A percentile compares a stretch with the other conserved stretches of the same genome.
Conservation (phyloP, 2,329 filamentous ascomycete species). For the Fusarium sp. region DNA sequence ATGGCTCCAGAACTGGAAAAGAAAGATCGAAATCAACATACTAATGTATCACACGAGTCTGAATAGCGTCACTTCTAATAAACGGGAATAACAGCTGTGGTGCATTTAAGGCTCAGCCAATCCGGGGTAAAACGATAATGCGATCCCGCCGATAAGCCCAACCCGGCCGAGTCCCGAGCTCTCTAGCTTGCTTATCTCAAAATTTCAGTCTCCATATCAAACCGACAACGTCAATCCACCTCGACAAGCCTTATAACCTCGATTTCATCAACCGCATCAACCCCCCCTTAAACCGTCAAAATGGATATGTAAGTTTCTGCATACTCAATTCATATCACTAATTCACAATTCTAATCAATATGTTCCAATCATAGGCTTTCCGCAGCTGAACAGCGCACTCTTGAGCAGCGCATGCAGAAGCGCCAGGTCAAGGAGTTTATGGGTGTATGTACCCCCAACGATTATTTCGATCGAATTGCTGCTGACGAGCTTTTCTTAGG, state of each 20-base stretch:
- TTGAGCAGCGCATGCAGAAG: slow-evolving; percentile 93
- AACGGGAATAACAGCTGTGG: neutral
- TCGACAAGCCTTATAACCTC: slow-evolving; percentile 18
- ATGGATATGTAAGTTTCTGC: slow-evolving; percentile 45
- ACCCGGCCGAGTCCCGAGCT: slow-evolving; percentile 18
- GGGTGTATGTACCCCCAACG: slow-evolving; percentile 72
- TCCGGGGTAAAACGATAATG: slow-evolving; percentile 47
- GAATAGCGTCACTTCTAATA: neutral
- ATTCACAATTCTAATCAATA: slow-evolving; percentile 9
- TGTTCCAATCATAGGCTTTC: slow-evolving; percentile 66
- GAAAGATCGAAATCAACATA: neutral
- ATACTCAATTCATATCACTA: too few relatives aligned
- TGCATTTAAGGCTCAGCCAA: slow-evolving; percentile 8
- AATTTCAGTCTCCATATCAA: slow-evolving; percentile 43
- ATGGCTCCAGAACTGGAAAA: neutral
- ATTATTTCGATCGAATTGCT: too few relatives aligned
- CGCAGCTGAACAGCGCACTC: slow-evolving; percentile 85
- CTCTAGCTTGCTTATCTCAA: slow-evolving; percentile 39
- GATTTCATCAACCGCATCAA: slow-evolving; percentile 12
- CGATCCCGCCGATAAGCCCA: slow-evolving; percentile 46
- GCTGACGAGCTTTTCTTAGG: slow-evolving; percentile 37
- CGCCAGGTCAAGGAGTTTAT: slow-evolving; percentile 99
- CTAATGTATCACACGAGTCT: neutral
- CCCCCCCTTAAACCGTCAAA: slow-evolving; percentile 28
- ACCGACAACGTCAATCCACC: slow-evolving; percentile 25